Percentiles rank a stretch among this genome's conserved stretches.
Evolutionary conservation across 2,329 filamentous ascomycete species (phyloP).

Genomic region (Fusarium azukiicola): DNA sequence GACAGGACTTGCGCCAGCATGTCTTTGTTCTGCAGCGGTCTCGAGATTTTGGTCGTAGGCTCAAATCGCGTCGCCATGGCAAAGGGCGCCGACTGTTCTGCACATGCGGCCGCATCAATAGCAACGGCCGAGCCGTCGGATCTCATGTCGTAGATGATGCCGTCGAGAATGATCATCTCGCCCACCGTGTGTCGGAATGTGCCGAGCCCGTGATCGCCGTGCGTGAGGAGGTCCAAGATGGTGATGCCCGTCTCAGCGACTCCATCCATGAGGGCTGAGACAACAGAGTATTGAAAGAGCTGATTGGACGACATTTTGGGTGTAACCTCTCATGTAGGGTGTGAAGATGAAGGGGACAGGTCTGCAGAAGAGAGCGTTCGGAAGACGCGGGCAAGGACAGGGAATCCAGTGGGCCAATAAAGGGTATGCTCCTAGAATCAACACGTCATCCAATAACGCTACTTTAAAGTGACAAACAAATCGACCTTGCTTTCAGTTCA

Average conservation of each 20-base stretch:
- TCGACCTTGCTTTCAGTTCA: no score
- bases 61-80: slow-evolving; percentile 36
- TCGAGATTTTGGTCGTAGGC: neutral
- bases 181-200: slow-evolving; percentile 49
- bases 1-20: neutral
- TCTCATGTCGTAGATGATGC: slow-evolving; percentile 41
- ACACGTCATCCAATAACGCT: slow-evolving; percentile 5
- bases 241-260: slow-evolving; percentile 44
- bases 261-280: slow-evolving; percentile 49
- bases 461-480: no score
- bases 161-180: slow-evolving; percentile 49
- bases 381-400: neutral
- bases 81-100: slow-evolving; percentile 29
- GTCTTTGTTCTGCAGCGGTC: slow-evolving; percentile 22
- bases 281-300: slow-evolving; percentile 45
- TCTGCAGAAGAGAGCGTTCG: neutral
- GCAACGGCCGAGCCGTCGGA: slow-evolving; percentile 34
- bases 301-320: slow-evolving; percentile 40
- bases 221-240: slow-evolving; percentile 32
- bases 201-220: slow-evolving; percentile 45
- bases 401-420: neutral
- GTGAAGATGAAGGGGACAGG: neutral
- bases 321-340: neutral
- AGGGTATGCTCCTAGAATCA: neutral
- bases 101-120: slow-evolving; percentile 4